Evolutionary conservation across 1,139 yeast genomes (phyloP), one percentile per base, ranked within the genome.

Genomic region (Hyphopichia buzzinii): DNA sequence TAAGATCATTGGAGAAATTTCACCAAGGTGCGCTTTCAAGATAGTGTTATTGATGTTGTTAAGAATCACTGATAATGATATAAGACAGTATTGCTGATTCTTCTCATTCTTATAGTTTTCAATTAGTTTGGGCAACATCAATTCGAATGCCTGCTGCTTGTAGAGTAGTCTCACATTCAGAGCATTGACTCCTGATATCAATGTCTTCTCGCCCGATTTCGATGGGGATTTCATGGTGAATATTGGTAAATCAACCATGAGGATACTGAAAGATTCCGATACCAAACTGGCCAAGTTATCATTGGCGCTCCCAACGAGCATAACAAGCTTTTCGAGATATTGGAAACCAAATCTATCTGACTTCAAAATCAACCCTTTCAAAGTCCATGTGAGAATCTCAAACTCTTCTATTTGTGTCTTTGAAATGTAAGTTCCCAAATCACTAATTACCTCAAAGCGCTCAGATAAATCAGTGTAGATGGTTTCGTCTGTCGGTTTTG

Each of bases 111-210:
- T 36, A n/a, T 44, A 76, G n/a, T 62, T 62, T 0, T 54, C 49
- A 11, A 77, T 67, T 28, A 83, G 51, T 32, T 56, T 59, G 1
- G 81, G 81, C 16, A 81, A 64, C 3, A 80, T 64, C 8, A 68
- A 62, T 39, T 77, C 77, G 57, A 87, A 87, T 16, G 85, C 68
- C 44, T 81, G 80, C 52, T 92, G 97, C 54, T 87, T 88, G 66
- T 84, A 85, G 22, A 92, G 67, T 30, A 76, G 57, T 39, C 84
- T 74, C 17, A 84, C 76, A 41, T 81, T 76, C 39, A 83, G 67
- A 42, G 79, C 78, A 44, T 72, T 57, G 13, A 76, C 77, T 29
- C 72, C 70, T 2, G 76, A 68, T 27, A 77, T 79, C 29, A 72
- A 45, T 33, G 57, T 54, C 19, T 44, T 47, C 27, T 49, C 35